Percentiles rank a stretch among this genome's conserved stretches.
Evolutionary conservation across 192 early-diverging fungal species (phyloP).

Genomic region (Coemansia sp.): DNA sequence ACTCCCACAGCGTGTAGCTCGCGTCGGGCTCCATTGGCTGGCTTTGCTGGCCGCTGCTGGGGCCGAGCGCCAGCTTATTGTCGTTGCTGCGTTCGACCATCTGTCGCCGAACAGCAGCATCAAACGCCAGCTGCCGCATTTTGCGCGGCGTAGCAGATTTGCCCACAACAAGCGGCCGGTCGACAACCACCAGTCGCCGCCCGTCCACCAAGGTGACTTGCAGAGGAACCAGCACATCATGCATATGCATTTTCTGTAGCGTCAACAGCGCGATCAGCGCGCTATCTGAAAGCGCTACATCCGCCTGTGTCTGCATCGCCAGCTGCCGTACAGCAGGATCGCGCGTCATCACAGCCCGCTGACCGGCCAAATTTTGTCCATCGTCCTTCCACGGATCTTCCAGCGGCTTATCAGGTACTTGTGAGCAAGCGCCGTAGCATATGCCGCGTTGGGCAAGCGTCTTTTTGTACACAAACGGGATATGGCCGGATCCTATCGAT

Average conservation of each 20-base stretch:
- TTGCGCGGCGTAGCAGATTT: constrained; percentile 31
- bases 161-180: constrained; percentile 24
- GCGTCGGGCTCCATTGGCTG: not conserved
- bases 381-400: constrained; percentile 10
- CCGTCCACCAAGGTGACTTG: constrained; percentile 6
- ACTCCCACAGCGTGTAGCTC: constrained; percentile 52
- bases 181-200: constrained; percentile 23
- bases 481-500: constrained; percentile 23
- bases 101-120: constrained; percentile 13
- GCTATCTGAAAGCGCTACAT: constrained; percentile 35
- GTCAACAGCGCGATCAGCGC: constrained; percentile 40
- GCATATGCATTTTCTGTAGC: constrained; percentile 32
- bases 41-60: not conserved
- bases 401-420: not conserved
- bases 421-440: constrained; percentile 16
- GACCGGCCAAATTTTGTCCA: not conserved
- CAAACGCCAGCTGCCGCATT: constrained; percentile 34
- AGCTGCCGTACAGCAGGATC: constrained; percentile 25
- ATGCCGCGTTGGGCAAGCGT: constrained; percentile 42
- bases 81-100: constrained; percentile 4
- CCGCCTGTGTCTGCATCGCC: constrained; percentile 21
- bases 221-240: constrained; percentile 38
- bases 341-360: constrained; percentile 15
- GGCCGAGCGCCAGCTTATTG: constrained; percentile 19
- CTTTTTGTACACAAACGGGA: constrained; percentile 32